A percentile compares a stretch with the other conserved stretches of the same genome.
Evolutionary conservation across 768 basidiomycete genomes (phyloP).

Genomic region (Mycena belliarum): DNA sequence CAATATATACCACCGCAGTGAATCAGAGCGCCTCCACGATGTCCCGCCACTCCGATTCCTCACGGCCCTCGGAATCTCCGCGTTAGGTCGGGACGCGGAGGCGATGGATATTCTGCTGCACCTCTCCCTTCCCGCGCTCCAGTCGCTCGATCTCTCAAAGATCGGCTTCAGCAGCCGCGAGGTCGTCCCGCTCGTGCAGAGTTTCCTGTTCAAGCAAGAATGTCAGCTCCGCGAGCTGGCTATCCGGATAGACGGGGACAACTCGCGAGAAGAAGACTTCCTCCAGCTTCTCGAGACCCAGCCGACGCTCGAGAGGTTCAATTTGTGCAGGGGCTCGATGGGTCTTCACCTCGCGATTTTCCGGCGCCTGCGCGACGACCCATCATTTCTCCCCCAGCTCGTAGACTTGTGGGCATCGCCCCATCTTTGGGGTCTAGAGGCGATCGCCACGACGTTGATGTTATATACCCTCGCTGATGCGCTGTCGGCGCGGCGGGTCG

Average conservation of each 20-base stretch:
- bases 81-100: too few relatives aligned
- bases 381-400: neutral
- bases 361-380: neutral
- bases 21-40: neutral
- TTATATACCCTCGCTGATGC: neutral
- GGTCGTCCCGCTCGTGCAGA: neutral
- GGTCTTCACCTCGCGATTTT: neutral
- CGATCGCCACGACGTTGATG: neutral
- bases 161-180: neutral
- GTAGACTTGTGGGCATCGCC: neutral
- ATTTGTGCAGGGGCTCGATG: neutral
- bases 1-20: neutral
- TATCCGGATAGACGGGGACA: neutral
- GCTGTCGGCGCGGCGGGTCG: neutral
- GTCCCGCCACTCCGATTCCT: neutral
- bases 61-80: neutral
- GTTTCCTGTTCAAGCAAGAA: neutral
- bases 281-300: neutral
- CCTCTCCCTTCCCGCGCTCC: neutral
- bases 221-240: neutral
- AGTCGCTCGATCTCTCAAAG: neutral
- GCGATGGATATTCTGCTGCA: neutral
- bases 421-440: neutral
- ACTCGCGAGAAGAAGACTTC: neutral
- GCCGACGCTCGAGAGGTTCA: neutral